These are phyloP conservation scores for Mycena floridula DNA, from an alignment of 768 basidiomycete species.

Conservation along the genomic window DNA sequence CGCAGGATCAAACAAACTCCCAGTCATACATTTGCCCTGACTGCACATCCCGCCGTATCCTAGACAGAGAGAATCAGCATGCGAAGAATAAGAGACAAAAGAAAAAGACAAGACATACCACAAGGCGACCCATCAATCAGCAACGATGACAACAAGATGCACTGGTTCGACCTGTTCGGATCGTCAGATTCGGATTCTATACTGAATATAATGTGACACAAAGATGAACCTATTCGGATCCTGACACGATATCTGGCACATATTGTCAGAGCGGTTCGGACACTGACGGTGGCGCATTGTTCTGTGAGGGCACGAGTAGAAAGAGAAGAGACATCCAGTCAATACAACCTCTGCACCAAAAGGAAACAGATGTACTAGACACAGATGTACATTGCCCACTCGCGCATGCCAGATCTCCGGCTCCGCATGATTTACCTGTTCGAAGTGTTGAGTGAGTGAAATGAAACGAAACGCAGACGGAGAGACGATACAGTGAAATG, in stretches of 20 bases:
- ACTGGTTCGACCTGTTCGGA: constrained; percentile 50
- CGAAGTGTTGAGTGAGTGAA: constrained; percentile 9
- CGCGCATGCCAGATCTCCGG: constrained; percentile 61
- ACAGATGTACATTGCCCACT: constrained; percentile 75
- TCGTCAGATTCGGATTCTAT: too few species aligned
- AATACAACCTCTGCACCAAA: too few species aligned
- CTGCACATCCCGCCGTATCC: constrained; percentile 69
- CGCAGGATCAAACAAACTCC: constrained; percentile 50
- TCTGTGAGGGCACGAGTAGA: constrained; percentile 25
- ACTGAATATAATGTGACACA: too few species aligned
- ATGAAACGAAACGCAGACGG: too few species aligned
- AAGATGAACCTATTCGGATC: constrained; percentile 65
- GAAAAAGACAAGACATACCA: constrained; percentile 37
- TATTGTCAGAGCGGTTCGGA: constrained; percentile 52
- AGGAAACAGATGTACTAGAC: constrained; percentile 38
- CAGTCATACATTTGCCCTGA: constrained; percentile 55
- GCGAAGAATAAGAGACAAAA: constrained; percentile 7
- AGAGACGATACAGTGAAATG: too few species aligned
- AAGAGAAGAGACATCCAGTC: neutral
- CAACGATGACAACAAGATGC: constrained; percentile 62
- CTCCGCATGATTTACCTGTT: constrained; percentile 61
- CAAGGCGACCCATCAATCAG: constrained; percentile 83
- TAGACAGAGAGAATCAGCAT: constrained; percentile 17
- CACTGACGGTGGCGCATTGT: constrained; percentile 81
- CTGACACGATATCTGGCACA: constrained; percentile 77